These are phyloP conservation scores for Beauveria asiatica DNA, from an alignment of 2,329 filamentous ascomycete species.

Conservation along the genomic window DNA sequence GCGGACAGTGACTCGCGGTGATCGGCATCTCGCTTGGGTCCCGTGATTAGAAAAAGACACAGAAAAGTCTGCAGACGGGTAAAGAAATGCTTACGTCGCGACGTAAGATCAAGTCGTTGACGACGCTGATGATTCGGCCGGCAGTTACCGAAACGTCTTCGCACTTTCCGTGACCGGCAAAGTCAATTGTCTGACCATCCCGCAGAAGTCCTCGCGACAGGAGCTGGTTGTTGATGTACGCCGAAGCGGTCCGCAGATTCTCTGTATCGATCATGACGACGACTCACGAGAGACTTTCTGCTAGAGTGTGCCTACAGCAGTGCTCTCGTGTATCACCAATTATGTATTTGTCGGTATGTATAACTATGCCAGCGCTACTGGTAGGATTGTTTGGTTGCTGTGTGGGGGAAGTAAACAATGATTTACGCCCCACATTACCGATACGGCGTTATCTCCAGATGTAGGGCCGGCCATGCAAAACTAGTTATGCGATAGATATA, in stretches of 20 bases:
- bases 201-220: constrained; percentile 56
- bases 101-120: constrained; percentile 86
- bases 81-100: constrained; percentile 60
- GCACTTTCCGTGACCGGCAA: constrained; percentile 60
- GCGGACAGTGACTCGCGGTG: constrained; percentile 76
- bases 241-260: constrained; percentile 57
- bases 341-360: background rate
- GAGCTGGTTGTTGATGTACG: constrained; percentile 66
- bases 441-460: constrained; percentile 10
- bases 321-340: background rate
- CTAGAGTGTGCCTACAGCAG: background rate
- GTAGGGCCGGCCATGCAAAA: too few species aligned
- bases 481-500: background rate
- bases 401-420: constrained; percentile 32
- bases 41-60: constrained; percentile 10
- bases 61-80: background rate
- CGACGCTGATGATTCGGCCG: constrained; percentile 80
- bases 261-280: constrained; percentile 47
- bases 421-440: constrained; percentile 17
- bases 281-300: background rate
- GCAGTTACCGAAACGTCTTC: constrained; percentile 55
- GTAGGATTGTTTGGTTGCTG: constrained; percentile 24
- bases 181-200: constrained; percentile 71
- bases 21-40: constrained; percentile 69
- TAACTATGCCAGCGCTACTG: background rate